phyloP scores from a whole-genome alignment of 192 early-diverging fungal genomes.

The Podila epigama region DNA sequence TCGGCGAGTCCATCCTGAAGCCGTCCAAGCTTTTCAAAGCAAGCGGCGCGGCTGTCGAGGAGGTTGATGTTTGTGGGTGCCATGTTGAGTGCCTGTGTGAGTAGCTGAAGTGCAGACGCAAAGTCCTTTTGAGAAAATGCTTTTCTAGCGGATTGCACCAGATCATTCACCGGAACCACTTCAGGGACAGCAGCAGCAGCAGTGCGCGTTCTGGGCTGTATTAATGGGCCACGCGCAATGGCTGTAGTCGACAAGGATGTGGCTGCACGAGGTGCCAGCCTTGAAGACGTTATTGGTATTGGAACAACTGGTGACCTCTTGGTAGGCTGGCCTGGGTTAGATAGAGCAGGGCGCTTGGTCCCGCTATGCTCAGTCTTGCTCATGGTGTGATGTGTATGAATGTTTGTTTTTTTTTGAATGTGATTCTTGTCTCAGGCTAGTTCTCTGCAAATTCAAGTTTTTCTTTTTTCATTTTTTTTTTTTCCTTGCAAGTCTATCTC shows the following conservation, averaged over 20 bases:
- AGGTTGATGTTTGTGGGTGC: constrained; percentile 42
- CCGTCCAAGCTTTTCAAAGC: constrained; percentile 19
- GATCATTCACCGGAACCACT: constrained; percentile 30
- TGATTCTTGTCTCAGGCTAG: no score
- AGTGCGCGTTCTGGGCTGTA: not conserved
- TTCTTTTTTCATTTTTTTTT: constrained; percentile 2
- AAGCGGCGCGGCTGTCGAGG: constrained; percentile 38
- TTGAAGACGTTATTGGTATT: not conserved
- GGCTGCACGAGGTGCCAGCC: not conserved
- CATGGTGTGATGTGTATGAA: not conserved
- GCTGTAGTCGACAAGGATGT: not conserved
- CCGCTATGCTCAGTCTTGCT: not conserved
- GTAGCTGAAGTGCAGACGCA: constrained; percentile 3
- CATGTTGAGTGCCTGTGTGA: constrained; percentile 20
- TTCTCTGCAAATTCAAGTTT: no score
- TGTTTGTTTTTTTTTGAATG: not conserved
- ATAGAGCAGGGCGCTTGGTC: constrained; percentile 16
- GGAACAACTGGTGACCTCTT: not conserved
- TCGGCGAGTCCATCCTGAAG: constrained; percentile 19
- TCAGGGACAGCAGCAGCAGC: not conserved
- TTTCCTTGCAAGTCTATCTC: not conserved
- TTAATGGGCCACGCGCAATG: not conserved
- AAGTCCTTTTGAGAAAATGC: constrained; percentile 36
- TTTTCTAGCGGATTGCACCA: constrained; percentile 29
- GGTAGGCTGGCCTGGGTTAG: not conserved